Conservation (phyloP, 495 filamentous ascomycete genomes). For the Xylaria bambusicola region DNA sequence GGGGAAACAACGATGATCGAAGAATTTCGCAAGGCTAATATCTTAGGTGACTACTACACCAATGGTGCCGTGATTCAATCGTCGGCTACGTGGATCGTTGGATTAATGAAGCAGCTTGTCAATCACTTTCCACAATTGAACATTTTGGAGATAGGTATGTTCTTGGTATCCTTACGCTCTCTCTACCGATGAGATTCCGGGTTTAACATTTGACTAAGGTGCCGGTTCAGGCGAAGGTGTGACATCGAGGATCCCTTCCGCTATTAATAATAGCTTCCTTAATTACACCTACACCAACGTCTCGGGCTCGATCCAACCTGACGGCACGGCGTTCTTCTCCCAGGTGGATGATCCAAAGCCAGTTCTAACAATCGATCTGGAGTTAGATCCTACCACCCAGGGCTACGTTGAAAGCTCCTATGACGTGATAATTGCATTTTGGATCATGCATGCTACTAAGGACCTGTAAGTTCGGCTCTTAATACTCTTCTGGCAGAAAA, state of each 20-base stretch:
- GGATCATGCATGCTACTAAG: constrained; percentile 40
- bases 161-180: too few relatives aligned
- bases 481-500: too few relatives aligned
- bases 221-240: constrained; percentile 43
- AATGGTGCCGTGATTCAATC: too few relatives aligned
- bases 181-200: too few relatives aligned
- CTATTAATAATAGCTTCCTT: constrained; percentile 19
- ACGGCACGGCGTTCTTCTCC: constrained; percentile 38
- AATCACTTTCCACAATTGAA: constrained; percentile 39
- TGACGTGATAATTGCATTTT: constrained; percentile 47
- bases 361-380: constrained; percentile 42
- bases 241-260: too few relatives aligned
- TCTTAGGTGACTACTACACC: constrained; percentile 42
- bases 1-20: constrained; percentile 42
- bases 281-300: constrained; percentile 54
- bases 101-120: constrained; percentile 32
- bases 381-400: constrained; percentile 40
- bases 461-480: too few relatives aligned
- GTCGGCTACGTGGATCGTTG: constrained; percentile 16
- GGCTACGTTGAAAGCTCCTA: constrained; percentile 40
- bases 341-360: constrained; percentile 31
- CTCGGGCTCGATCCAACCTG: constrained; percentile 44
- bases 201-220: too few relatives aligned
- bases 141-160: constrained; percentile 31
- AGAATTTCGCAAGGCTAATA: constrained; percentile 32